Conservation (phyloP, 306 rosid species). For the Castanea crenata region DNA sequence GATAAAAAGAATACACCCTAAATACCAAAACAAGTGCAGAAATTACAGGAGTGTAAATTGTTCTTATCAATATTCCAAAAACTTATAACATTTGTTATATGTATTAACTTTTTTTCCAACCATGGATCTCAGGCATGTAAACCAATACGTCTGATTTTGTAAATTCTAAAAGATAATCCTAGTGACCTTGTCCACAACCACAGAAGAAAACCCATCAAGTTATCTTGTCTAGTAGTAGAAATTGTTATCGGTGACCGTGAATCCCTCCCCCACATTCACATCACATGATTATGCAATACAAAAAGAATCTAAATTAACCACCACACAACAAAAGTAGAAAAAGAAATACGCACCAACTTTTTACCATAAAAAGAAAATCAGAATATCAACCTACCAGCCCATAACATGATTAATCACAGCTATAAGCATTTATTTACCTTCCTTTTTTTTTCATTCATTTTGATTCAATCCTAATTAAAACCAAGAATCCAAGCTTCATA, state of each 20-base stretch:
- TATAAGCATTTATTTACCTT: too few species aligned
- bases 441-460: too few species aligned
- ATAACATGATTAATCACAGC: background rate
- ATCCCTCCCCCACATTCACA: background rate
- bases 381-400: background rate
- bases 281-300: background rate
- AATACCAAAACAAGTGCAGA: background rate
- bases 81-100: background rate
- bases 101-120: background rate
- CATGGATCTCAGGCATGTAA: background rate
- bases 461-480: background rate
- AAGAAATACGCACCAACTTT: background rate
- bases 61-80: background rate
- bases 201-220: background rate
- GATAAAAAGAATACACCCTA: background rate
- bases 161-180: background rate
- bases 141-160: background rate
- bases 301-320: background rate
- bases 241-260: background rate
- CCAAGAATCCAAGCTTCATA: background rate
- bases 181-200: background rate
- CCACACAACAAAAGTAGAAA: background rate
- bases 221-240: background rate
- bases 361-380: background rate
- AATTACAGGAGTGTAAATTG: background rate